Percentiles rank a stretch among this genome's conserved stretches.
Evolutionary conservation across 106 monocot species (phyloP).

Genomic region (Acorus gramineus): DNA sequence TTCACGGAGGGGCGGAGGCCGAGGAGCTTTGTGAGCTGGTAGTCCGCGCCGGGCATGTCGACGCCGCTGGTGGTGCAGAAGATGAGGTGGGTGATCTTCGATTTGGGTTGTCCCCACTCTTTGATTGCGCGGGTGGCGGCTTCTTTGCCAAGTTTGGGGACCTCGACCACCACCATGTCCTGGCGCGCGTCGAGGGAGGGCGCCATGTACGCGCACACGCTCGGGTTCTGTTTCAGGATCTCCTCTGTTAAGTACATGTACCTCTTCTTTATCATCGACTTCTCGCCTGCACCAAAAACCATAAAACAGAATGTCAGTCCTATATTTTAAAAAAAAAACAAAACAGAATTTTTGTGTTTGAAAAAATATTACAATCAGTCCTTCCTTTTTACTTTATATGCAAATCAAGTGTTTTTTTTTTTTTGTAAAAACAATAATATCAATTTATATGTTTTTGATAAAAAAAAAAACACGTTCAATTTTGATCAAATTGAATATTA

Average conservation of each 20-base stretch:
- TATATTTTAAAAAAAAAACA: background rate
- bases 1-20: constrained; percentile 14
- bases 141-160: constrained; percentile 20
- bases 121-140: constrained; percentile 15
- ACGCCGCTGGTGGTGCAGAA: constrained; percentile 14
- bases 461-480: too few relatives aligned
- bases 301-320: background rate
- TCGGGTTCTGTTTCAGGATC: constrained; percentile 18
- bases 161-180: constrained; percentile 10
- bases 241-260: constrained; percentile 21
- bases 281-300: constrained; percentile 15
- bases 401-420: too few relatives aligned
- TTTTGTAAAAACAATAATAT: too few relatives aligned
- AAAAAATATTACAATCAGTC: too few relatives aligned
- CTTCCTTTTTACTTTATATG: too few relatives aligned
- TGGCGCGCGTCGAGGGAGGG: background rate
- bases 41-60: constrained; percentile 18
- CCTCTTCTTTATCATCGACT: constrained; percentile 20
- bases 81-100: constrained; percentile 23
- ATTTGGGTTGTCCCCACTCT: constrained; percentile 26
- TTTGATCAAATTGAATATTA: too few relatives aligned
- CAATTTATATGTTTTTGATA: too few relatives aligned
- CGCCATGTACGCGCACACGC: background rate
- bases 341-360: too few relatives aligned
- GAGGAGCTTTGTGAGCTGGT: constrained; percentile 14